Conservation (phyloP, 345 rosid genomes). For the Erodium maritimum region DNA sequence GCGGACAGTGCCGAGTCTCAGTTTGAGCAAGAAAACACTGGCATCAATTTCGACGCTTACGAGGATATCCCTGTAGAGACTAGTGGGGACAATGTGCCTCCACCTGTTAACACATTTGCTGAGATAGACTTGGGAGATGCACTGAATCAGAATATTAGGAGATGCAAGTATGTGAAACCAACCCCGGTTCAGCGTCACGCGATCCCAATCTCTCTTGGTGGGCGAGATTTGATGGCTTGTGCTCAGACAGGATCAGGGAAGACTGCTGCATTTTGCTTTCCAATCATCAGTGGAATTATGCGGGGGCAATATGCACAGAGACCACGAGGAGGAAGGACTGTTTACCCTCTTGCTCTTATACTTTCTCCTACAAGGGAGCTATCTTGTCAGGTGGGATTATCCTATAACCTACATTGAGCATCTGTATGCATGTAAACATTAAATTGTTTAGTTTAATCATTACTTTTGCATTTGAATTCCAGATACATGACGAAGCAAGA, state of each 20-base stretch:
- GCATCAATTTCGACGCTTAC: slow-evolving; percentile 49
- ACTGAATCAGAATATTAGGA: slow-evolving; percentile 34
- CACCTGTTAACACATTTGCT: slow-evolving; percentile 43
- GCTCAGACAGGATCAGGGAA: slow-evolving; percentile 64
- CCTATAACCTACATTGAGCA: not conserved
- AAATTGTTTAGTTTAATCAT: slow-evolving; percentile 1
- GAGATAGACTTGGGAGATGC: slow-evolving; percentile 51
- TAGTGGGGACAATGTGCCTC: slow-evolving; percentile 44
- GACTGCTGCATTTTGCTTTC: slow-evolving; percentile 62
- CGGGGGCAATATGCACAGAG: slow-evolving; percentile 31
- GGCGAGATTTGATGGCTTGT: slow-evolving; percentile 58
- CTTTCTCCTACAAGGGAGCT: slow-evolving; percentile 98
- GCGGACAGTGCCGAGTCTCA: slow-evolving; percentile 8
- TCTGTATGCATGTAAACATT: not conserved
- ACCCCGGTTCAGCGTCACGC: slow-evolving; percentile 57
- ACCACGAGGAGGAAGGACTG: slow-evolving; percentile 35
- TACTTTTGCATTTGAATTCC: slow-evolving; percentile 14
- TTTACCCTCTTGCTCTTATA: slow-evolving; percentile 55
- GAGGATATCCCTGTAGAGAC: slow-evolving; percentile 57
- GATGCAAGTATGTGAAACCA: slow-evolving; percentile 56
- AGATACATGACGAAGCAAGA: slow-evolving; percentile 94
- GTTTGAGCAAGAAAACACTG: slow-evolving; percentile 31
- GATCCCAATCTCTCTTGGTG: slow-evolving; percentile 36
- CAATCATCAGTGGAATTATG: slow-evolving; percentile 52
- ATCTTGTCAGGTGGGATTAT: slow-evolving; percentile 55